phyloP scores from a whole-genome alignment of 1,284 basidiomycete species.

The Ganoderma lucidum region DNA sequence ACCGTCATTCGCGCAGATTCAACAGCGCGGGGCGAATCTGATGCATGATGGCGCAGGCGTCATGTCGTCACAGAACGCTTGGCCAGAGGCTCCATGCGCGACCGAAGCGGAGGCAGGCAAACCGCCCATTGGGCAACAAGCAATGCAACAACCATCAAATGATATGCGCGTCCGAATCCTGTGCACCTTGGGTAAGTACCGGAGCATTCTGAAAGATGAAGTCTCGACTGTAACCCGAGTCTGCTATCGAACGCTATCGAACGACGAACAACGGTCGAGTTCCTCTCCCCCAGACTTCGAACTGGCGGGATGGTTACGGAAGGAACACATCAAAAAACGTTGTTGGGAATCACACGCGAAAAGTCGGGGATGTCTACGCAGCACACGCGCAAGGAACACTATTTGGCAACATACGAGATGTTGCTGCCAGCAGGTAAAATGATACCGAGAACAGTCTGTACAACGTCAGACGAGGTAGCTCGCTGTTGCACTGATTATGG shows the following conservation, averaged over 20 bases:
- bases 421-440: not conserved
- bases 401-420: not conserved
- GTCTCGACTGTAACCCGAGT: not conserved
- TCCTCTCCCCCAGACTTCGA: not conserved
- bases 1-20: not conserved
- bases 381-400: too few species aligned
- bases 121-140: slow-evolving; percentile 8
- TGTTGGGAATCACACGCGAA: not conserved
- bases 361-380: not conserved
- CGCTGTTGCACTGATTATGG: not conserved
- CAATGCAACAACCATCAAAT: slow-evolving; percentile 12
- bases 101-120: not conserved
- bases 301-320: not conserved
- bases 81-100: not conserved
- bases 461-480: not conserved
- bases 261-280: not conserved
- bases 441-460: not conserved
- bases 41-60: slow-evolving; percentile 18
- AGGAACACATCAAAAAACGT: not conserved
- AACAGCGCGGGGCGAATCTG: slow-evolving; percentile 7
- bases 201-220: not conserved
- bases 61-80: slow-evolving; percentile 3
- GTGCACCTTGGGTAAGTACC: slow-evolving; percentile 4
- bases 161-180: not conserved
- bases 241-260: not conserved